Base-by-base conservation (phyloP, 1,284 basidiomycete species). In the Marasmius tenuissimus region DNA sequence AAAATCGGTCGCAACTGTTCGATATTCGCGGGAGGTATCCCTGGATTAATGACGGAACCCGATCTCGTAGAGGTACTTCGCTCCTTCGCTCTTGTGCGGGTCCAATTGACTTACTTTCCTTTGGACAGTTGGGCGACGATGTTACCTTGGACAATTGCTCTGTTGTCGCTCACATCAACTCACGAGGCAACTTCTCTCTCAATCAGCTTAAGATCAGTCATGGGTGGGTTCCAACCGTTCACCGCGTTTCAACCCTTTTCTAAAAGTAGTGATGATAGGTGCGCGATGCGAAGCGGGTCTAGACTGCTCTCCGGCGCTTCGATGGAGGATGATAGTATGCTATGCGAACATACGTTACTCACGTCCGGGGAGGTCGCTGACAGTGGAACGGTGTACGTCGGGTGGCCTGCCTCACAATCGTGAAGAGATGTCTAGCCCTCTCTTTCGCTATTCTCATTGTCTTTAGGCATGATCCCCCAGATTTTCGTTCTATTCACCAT, bases 301-400 rank as follows among this genome's bases (percentile, higher is more conserved):
- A 72, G 80, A 39, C 68, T 82, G 20, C 74, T 82, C 37, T 81
- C 79, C 3, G 80, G 80, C 14, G 80, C 80, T n/a, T 78, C 78
- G 10, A 81, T 82, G 80, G 79, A 81, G 65, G 75, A 77, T 60
- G 70, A 68, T 63, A 78, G 76, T 59, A 78, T 82, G 76, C 73
- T 82, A 10, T 75, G 73, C 61, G 80, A 82, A 67, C 80, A 82
- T 60, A 79, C 78, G 1, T 75, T 82, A 6, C 66, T 82, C 33
- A 76, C 78, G 6, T 81, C 79, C 4, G 80, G 80, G 4, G 79
- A 81, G 60, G 73, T 80, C 55, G 78, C 79, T 4, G 79, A 81
- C 63, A 65, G 71, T 9, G 76, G 74, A n/a, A 64, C 63, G 27
- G 70, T 74, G 11, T 81, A 81, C 63, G 69, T 70, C 33, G 78